A percentile compares a stretch with the other conserved stretches of the same genome.
phyloP scores from a whole-genome alignment of 2,329 filamentous ascomycete species.

The Aspergillus clavatus region DNA sequence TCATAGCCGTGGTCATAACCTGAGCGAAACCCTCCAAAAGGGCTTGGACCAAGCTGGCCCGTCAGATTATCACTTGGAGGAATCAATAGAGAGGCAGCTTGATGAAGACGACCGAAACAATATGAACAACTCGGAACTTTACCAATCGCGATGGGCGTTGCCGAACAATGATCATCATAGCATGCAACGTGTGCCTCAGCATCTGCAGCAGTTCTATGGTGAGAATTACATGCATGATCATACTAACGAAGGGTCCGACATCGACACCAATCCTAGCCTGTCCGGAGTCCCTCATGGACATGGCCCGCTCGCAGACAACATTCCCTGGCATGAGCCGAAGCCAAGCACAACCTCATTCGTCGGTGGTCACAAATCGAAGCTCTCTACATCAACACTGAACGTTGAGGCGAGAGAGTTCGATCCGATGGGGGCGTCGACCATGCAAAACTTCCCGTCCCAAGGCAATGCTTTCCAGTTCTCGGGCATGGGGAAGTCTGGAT shows the following conservation, averaged over 20 bases:
- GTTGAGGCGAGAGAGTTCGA: constrained; percentile 86
- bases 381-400: constrained; percentile 74
- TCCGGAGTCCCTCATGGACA: constrained; percentile 55
- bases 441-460: constrained; percentile 42
- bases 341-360: constrained; percentile 30
- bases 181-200: constrained; percentile 22
- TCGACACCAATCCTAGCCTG: constrained; percentile 70
- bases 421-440: constrained; percentile 48
- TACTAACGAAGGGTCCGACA: constrained; percentile 56
- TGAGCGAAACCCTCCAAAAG: constrained; percentile 72
- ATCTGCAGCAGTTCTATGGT: constrained; percentile 33
- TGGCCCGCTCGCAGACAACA: constrained; percentile 24
- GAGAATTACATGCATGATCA: constrained; percentile 29
- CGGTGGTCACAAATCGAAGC: constrained; percentile 61
- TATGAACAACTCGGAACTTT: constrained; percentile 25
- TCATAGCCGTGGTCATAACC: constrained; percentile 58
- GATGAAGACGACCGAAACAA: constrained; percentile 63
- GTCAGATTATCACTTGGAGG: constrained; percentile 77
- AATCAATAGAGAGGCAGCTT: constrained; percentile 71
- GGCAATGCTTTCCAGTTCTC: constrained; percentile 41
- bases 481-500: constrained; percentile 22
- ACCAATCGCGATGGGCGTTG: constrained; percentile 36
- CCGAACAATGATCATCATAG: constrained; percentile 26
- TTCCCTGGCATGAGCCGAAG: constrained; percentile 32
- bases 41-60: constrained; percentile 65